phyloP scores from a whole-genome alignment of 2,329 filamentous ascomycete species.

The Leptodontidium sp. region DNA sequence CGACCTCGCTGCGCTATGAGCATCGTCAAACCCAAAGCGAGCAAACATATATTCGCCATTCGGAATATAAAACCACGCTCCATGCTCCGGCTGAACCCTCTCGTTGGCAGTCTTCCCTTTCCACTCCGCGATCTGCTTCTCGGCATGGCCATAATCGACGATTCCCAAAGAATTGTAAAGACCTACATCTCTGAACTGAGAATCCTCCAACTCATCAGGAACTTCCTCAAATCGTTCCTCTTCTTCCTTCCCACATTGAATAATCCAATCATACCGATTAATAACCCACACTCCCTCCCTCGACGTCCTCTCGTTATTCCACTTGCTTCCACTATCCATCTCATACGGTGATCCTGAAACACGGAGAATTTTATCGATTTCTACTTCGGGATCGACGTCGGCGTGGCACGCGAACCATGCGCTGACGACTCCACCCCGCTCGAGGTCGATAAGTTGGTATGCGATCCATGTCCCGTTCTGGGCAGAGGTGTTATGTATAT shows the following conservation, averaged over 20 bases:
- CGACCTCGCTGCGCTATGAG: not conserved
- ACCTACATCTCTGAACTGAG: constrained; percentile 21
- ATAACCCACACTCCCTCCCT: constrained; percentile 30
- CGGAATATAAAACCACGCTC: constrained; percentile 32
- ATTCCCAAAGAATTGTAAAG: constrained; percentile 22
- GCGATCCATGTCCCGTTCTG: constrained; percentile 12
- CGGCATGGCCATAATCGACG: constrained; percentile 27
- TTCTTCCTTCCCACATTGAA: constrained; percentile 28
- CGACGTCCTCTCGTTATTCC: constrained; percentile 31
- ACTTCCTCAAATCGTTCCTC: constrained; percentile 3
- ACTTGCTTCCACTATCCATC: constrained; percentile 28
- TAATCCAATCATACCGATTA: constrained; percentile 35
- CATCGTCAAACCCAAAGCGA: constrained; percentile 11
- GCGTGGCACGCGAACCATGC: constrained; percentile 10
- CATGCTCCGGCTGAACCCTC: constrained; percentile 8
- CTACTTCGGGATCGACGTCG: constrained; percentile 20
- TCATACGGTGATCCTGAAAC: constrained; percentile 35
- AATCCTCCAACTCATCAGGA: constrained; percentile 16
- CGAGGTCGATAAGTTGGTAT: constrained; percentile 5
- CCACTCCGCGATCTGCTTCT: constrained; percentile 28
- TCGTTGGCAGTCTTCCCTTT: constrained; percentile 23
- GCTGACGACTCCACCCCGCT: not conserved
- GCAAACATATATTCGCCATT: constrained; percentile 14
- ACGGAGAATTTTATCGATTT: constrained; percentile 29
- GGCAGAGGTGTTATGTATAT: not conserved